Evolutionary conservation across 2,329 filamentous ascomycete genomes (phyloP), one percentile per base, ranked within the genome.

Genomic region (Leptographium flavum): DNA sequence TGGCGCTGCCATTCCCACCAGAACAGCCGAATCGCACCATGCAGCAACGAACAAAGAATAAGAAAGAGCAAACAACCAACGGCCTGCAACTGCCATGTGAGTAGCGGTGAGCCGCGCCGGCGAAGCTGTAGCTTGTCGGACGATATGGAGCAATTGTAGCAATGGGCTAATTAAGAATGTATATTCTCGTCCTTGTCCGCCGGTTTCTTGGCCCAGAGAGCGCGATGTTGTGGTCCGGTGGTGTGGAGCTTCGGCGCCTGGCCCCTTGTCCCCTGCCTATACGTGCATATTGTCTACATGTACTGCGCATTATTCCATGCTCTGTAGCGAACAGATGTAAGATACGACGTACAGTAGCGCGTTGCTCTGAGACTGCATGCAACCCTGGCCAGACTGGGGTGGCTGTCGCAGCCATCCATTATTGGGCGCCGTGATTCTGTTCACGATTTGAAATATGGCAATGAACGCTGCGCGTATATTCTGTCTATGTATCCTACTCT

Each of bases 281-380:
- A 43, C 32, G 31, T 43, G 41, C 41, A 43, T 43, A 35, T 42
- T 30, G 27, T 23, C 28, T 11, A 25, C 11, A 17, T 17, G 23
- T 23, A 27, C n/a, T 28, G 15, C 8, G 38, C 23, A 10, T 19
- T 19, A 28, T 41, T 21, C 38, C 19, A 27, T 30, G 39, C 32
- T 21, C 38, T 30, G 38, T 40, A 30, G 25, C 25, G 25, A 25
- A 19, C 15, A 28, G 15, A 14, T 31, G 19, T 28, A 37, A 25
- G 36, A n/a, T 25, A 32, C 28, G 22, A 32, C 42, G 39, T 46
- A 46, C 48, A 42, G 39, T 44, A 46, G 45, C 45, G 48, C 35
- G 48, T 45, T 50, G 41, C 44, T 48, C 46, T 46, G 41, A 42
- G 46, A 27, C 44, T 45, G 48, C 36, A 45, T 36, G 11, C 33